Conservation (phyloP, 78 protist genomes). For the Dictyostelium intermedium region DNA sequence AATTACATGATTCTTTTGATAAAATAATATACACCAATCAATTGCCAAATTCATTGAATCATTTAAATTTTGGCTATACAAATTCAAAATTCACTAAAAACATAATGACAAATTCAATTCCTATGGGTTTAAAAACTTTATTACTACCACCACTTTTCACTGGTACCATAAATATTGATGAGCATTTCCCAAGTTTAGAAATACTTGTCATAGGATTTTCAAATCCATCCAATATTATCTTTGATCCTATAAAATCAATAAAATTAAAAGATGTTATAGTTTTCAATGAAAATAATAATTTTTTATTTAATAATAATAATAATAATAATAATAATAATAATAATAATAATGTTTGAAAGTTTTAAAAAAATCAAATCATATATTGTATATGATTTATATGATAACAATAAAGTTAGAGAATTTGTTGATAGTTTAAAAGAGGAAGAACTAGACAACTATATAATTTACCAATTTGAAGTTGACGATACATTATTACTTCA, state of each 20-base stretch:
- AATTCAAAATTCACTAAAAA: neutral
- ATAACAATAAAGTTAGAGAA: neutral
- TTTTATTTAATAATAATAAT: neutral
- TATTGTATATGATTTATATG: neutral
- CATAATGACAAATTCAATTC: neutral
- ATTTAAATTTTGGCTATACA: neutral
- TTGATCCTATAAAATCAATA: neutral
- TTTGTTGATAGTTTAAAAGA: neutral
- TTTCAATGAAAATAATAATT: neutral
- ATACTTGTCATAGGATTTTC: neutral
- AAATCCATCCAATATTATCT: neutral
- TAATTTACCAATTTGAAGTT: neutral
- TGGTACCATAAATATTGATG: neutral
- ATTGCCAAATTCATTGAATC: neutral
- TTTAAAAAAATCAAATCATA: neutral
- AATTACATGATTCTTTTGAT: neutral
- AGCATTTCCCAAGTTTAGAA: neutral
- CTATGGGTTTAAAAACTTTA: neutral
- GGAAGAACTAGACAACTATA: neutral
- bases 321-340: neutral
- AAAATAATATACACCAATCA: neutral
- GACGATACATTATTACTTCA: neutral
- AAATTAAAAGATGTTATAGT: neutral
- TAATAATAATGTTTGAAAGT: neutral
- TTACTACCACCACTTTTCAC: neutral